Base-by-base conservation (phyloP, 768 basidiomycete genomes). In the Termitomyces sp. region DNA sequence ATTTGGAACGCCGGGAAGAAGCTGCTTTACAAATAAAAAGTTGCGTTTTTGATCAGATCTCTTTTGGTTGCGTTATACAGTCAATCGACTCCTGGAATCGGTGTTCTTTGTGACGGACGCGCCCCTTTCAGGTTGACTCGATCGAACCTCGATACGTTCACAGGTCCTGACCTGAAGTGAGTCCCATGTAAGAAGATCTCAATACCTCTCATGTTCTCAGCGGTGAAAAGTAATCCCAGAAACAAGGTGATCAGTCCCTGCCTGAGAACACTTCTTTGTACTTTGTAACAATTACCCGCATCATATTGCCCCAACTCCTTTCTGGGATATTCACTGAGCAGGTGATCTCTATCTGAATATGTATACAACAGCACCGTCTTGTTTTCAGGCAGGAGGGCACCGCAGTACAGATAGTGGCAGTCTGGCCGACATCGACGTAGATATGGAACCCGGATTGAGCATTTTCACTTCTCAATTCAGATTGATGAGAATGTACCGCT, bases 331-430 rank as follows among this genome's bases (percentile, higher is more conserved):
- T n/a, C n/a, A n/a, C n/a, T n/a, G n/a, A n/a, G 56, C 82, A 86
- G 67, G 69, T 74, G 0, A 69, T n/a, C n/a, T n/a, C n/a, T n/a
- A n/a, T n/a, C n/a, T n/a, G n/a, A n/a, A n/a, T n/a, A n/a, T n/a
- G n/a, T 87, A 51, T 82, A 84, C 64, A 82, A 83, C 67, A 76
- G 71, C 53, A 82, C 83, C 34, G 69, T 85, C 44, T 86, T 86
- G 61, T 64, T 77, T 32, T 80, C 84, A 0, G 83, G 43, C 6
- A n/a, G 24, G 83, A 70, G 68, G 0, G 59, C 65, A 4, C 79
- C 81, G 0, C 84, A 86, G 64, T 70, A 67, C 43, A 83, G 84
- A 7, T 86, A 85, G 70, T 75, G 82, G 56, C 29, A 73, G 73
- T 61, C 68, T 72, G 24, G 63, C 72, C 9, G 69, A 67, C 42